Evolutionary conservation across 805 yeast genomes (phyloP).

Genomic region (Metschnikowia kunwiensis): DNA sequence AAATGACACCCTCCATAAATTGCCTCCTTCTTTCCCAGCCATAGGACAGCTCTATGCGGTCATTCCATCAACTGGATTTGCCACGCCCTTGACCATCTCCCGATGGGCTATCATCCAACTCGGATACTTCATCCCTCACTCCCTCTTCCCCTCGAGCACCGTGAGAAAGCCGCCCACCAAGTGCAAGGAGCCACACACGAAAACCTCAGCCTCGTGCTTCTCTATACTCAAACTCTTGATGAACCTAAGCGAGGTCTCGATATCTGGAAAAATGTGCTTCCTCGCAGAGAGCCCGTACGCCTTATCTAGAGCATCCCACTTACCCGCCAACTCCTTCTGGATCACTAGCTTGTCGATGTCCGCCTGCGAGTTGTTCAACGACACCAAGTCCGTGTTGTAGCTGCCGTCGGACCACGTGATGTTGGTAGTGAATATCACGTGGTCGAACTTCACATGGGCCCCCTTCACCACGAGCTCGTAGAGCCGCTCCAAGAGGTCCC

Average conservation of each 20-base stretch:
- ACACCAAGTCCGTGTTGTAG: slow-evolving; percentile 78
- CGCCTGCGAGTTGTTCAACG: slow-evolving; percentile 77
- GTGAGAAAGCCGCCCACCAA: slow-evolving; percentile 91
- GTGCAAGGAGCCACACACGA: slow-evolving; percentile 92
- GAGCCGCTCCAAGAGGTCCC: slow-evolving; percentile 55
- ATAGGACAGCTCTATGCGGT: no score
- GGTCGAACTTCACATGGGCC: slow-evolving; percentile 54
- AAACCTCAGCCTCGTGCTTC: slow-evolving; percentile 53
- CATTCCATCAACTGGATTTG: no score
- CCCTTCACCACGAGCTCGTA: slow-evolving; percentile 38
- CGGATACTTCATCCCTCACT: slow-evolving; percentile 16
- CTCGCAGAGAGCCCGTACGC: slow-evolving; percentile 28
- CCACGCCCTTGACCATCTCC: no score
- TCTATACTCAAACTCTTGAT: slow-evolving; percentile 44
- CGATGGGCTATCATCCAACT: no score
- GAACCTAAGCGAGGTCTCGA: slow-evolving; percentile 67
- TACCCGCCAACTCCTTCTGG: slow-evolving; percentile 68
- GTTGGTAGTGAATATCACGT: slow-evolving; percentile 84
- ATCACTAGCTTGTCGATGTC: slow-evolving; percentile 77
- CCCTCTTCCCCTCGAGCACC: slow-evolving; percentile 58
- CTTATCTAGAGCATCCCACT: slow-evolving; percentile 59
- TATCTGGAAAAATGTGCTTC: slow-evolving; percentile 60
- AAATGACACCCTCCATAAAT: no score
- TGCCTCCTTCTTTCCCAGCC: no score
- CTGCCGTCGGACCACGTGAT: slow-evolving; percentile 84